Percentiles rank a stretch among this genome's conserved stretches.
phyloP scores from a whole-genome alignment of 345 rosid genomes.

The Eutrema yunnanense region DNA sequence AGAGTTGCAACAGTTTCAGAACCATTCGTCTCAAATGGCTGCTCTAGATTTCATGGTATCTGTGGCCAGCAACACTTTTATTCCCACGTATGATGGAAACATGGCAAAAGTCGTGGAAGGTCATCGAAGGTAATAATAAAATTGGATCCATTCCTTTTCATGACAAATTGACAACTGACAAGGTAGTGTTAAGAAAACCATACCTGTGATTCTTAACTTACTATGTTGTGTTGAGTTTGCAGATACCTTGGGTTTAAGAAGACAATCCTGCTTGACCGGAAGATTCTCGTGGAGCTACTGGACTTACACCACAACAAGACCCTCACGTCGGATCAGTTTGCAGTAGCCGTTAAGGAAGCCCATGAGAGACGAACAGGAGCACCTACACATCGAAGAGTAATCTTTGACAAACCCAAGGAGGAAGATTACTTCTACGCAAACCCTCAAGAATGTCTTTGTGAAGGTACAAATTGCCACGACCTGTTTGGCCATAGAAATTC shows the following conservation, averaged over 20 bases:
- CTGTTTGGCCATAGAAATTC: slow-evolving; percentile 36
- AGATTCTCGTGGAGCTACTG: slow-evolving; percentile 60
- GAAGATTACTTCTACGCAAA: slow-evolving; percentile 98
- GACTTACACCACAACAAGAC: slow-evolving; percentile 76
- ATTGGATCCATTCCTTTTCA: not conserved
- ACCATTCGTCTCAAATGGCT: slow-evolving; percentile 99
- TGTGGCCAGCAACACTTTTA: slow-evolving; percentile 77
- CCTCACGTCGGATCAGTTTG: slow-evolving; percentile 61
- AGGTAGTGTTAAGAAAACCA: not conserved
- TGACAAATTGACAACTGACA: not conserved
- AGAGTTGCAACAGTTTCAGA: slow-evolving; percentile 78
- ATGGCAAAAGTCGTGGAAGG: slow-evolving; percentile 99
- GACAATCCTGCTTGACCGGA: slow-evolving; percentile 70
- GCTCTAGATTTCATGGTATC: slow-evolving; percentile 97
- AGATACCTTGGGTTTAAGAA: slow-evolving; percentile 85
- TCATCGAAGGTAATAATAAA: slow-evolving; percentile 68
- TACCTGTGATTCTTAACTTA: not conserved
- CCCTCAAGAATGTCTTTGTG: slow-evolving; percentile 91
- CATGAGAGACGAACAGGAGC: slow-evolving; percentile 75
- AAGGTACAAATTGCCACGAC: slow-evolving; percentile 53
- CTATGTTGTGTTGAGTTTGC: not conserved
- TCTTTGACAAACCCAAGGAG: slow-evolving; percentile 84
- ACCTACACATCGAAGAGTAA: slow-evolving; percentile 51
- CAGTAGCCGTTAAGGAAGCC: slow-evolving; percentile 50
- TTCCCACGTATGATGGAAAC: slow-evolving; percentile 95